Conservation (phyloP, 2,329 filamentous ascomycete genomes). For the Pleurostoma richardsiae region DNA sequence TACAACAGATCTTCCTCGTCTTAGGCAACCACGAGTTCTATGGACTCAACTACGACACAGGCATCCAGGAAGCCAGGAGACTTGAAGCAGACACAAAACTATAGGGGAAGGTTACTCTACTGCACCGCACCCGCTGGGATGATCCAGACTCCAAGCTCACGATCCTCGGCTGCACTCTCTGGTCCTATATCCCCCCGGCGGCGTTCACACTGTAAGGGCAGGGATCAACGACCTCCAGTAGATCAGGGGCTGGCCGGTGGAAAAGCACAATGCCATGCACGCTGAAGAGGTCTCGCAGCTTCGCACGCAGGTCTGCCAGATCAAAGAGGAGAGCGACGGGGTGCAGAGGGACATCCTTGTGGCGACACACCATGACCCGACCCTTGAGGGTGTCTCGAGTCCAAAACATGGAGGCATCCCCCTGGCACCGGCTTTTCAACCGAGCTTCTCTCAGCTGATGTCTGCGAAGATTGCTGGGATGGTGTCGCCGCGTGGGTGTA, state of each 20-base stretch:
- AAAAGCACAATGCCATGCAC: constrained; percentile 43
- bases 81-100: constrained; percentile 32
- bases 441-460: constrained; percentile 29
- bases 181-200: constrained; percentile 41
- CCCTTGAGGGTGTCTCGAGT: constrained; percentile 37
- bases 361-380: constrained; percentile 52
- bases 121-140: constrained; percentile 37
- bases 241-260: constrained; percentile 42
- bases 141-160: constrained; percentile 34
- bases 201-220: constrained; percentile 17
- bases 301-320: constrained; percentile 22
- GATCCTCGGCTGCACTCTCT: constrained; percentile 53
- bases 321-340: constrained; percentile 2
- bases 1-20: constrained; percentile 38
- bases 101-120: constrained; percentile 30
- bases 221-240: constrained; percentile 48
- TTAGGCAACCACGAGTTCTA: constrained; percentile 54
- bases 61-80: constrained; percentile 27
- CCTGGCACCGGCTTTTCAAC: constrained; percentile 47
- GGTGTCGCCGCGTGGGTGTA: constrained; percentile 35
- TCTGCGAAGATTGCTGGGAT: not conserved
- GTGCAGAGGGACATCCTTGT: constrained; percentile 32
- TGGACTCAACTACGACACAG: constrained; percentile 29
- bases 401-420: constrained; percentile 41
- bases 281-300: constrained; percentile 46